Evolutionary conservation across 805 yeast species (phyloP).

Genomic region (Phaffomyces thermotolerans): DNA sequence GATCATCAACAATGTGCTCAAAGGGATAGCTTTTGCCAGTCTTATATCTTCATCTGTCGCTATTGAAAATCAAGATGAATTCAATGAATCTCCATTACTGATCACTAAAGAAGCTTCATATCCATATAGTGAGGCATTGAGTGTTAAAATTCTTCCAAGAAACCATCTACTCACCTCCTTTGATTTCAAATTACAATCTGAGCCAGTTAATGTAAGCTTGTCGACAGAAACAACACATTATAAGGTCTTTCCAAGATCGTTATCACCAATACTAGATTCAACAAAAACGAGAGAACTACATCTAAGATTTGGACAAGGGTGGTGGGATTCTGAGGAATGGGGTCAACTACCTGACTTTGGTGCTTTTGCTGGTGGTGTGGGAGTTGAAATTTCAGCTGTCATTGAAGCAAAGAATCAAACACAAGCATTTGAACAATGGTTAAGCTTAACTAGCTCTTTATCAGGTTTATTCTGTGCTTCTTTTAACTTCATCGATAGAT

Average conservation of each 20-base stretch:
- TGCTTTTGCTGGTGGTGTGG: slow-evolving; percentile 76
- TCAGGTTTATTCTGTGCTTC: slow-evolving; percentile 96
- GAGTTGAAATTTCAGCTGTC: slow-evolving; percentile 89
- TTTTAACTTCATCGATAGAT: slow-evolving; percentile 74
- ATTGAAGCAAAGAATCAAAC: slow-evolving; percentile 54
- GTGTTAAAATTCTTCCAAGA: slow-evolving; percentile 64
- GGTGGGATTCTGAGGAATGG: slow-evolving; percentile 90
- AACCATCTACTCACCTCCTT: slow-evolving; percentile 67
- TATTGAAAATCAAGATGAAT: not conserved
- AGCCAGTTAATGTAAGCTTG: slow-evolving; percentile 25
- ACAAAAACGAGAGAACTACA: slow-evolving; percentile 72
- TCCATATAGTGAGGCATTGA: slow-evolving; percentile 55
- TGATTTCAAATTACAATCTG: slow-evolving; percentile 56
- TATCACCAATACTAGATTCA: slow-evolving; percentile 66
- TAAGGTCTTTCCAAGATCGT: slow-evolving; percentile 67
- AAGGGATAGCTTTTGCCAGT: not conserved
- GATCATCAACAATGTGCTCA: not conserved
- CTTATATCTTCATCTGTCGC: not conserved
- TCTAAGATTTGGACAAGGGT: slow-evolving; percentile 84
- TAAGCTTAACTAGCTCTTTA: slow-evolving; percentile 58
- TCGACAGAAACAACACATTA: slow-evolving; percentile 36
- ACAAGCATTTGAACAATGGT: slow-evolving; percentile 64
- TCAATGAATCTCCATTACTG: slow-evolving; percentile 1
- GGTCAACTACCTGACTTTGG: slow-evolving; percentile 77
- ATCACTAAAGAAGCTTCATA: slow-evolving; percentile 5